Evolutionary conservation across 495 filamentous ascomycete genomes (phyloP), one percentile per base, ranked within the genome.

Genomic region (Hypoxylon cercidicola): DNA sequence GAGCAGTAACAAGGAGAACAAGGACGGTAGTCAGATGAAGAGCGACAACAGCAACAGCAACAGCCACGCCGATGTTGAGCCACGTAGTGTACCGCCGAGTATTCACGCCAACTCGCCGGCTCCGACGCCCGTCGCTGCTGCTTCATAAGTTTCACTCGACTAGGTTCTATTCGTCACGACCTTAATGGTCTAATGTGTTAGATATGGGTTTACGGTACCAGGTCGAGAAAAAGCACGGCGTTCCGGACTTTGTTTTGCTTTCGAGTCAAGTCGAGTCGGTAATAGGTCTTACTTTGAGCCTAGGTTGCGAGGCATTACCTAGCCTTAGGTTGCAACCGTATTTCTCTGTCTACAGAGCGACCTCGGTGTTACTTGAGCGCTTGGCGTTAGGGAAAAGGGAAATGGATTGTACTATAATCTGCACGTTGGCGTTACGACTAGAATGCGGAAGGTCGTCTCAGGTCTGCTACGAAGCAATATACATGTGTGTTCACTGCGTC

Each of bases 1-100:
- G 32, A 89, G 87, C 59, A 91, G 92, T 71, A 87, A 83, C 75
- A 96, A 95, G 74, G 84, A 89, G 74, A 90, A 90, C 66, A 85
- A 89, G 56, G 87, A 87, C 55, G 88, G 83, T 72, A 88, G 85
- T 62, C 87, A 87, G 60, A 70, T 86, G 51, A 86, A 86, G 48
- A 93, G 89, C 74, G 92, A 93, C 62, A 90, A 90, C 65, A 88
- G 85, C 69, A 81, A 82, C 55, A 87, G 83, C 28, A 81, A 82
- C 56, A 87, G 83, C 25, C 85, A 84, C 44, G 82, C 79, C 18
- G 85, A 78, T 30, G 75, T 74, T 19, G 82, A 84, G 61, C 79
- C 76, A 70, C 73, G 58, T 66, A 74, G 78, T 71, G 60, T 76
- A 34, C 72, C 75, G 44, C 72, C 79, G 32, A 77, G 78, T 53